Percentiles rank a stretch among this genome's conserved stretches.
Evolutionary conservation across 2,329 filamentous ascomycete species (phyloP).

Genomic region (Diaporthe sp.): DNA sequence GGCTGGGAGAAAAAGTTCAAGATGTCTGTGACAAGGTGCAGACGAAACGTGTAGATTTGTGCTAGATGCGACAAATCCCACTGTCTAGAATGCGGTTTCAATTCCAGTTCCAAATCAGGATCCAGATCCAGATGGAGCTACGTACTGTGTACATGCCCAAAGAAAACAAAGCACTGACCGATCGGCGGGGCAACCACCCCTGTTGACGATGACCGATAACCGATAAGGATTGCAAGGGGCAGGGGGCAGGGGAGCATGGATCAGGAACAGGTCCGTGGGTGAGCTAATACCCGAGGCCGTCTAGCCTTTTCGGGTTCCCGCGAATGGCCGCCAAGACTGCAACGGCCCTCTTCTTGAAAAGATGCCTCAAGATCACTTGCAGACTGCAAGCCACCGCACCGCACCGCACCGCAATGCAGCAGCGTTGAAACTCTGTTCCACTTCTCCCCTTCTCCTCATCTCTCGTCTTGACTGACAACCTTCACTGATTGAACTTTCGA

Average conservation of each 20-base stretch:
- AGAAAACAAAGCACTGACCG: conserved; percentile 31
- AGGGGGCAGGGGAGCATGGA: not conserved
- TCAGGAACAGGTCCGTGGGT: not conserved
- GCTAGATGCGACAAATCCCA: not conserved
- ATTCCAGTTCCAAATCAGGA: conserved; percentile 15
- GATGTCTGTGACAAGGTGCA: conserved; percentile 10
- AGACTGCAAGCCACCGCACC: not conserved
- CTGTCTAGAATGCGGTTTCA: not conserved
- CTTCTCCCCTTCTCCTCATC: not conserved
- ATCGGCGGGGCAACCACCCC: conserved; percentile 34
- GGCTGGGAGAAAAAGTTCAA: not conserved
- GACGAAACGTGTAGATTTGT: not conserved
- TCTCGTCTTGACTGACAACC: not conserved
- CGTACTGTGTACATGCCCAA: not conserved
- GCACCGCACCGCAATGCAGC: not conserved
- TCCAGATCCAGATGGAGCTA: not conserved
- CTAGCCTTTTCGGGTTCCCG: not conserved
- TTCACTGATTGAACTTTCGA: not conserved
- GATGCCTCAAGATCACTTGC: conserved; percentile 1
- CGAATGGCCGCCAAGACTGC: not conserved
- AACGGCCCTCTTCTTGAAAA: not conserved
- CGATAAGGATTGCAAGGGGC: not conserved
- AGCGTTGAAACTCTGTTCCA: not conserved
- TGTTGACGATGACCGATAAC: not conserved
- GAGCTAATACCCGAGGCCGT: not conserved